phyloP scores from a whole-genome alignment of 306 rosid species.

The Crataegus laevigata region DNA sequence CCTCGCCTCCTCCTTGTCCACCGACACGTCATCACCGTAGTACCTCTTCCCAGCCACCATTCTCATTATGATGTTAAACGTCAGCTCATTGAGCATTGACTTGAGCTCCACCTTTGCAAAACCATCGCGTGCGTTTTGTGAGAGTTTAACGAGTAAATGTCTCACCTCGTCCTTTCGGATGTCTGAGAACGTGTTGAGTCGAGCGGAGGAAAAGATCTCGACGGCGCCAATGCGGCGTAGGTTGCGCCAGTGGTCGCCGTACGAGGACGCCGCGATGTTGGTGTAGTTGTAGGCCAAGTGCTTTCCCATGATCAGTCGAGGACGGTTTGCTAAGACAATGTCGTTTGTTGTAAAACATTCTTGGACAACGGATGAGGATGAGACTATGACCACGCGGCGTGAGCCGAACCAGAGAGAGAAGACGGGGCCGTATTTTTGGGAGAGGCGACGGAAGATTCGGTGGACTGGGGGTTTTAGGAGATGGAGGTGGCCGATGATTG shows the following conservation, averaged over 20 bases:
- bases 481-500: slow-evolving; percentile 57
- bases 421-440: slow-evolving; percentile 36
- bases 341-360: slow-evolving; percentile 75
- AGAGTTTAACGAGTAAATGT: slow-evolving; percentile 25
- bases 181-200: slow-evolving; percentile 19
- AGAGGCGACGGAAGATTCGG: slow-evolving; percentile 23
- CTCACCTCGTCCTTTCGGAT: slow-evolving; percentile 40
- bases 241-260: slow-evolving; percentile 83
- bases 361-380: slow-evolving; percentile 37
- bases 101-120: slow-evolving; percentile 34
- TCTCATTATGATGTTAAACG: slow-evolving; percentile 52
- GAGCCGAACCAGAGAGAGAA: slow-evolving; percentile 28
- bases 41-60: slow-evolving; percentile 70
- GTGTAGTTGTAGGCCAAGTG: slow-evolving; percentile 39
- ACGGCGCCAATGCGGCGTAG: slow-evolving; percentile 54
- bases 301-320: slow-evolving; percentile 19
- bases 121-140: not conserved
- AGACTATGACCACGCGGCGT: slow-evolving; percentile 29
- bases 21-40: slow-evolving; percentile 26
- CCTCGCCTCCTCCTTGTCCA: not conserved
- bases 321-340: slow-evolving; percentile 46
- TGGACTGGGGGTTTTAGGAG: slow-evolving; percentile 34
- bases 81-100: slow-evolving; percentile 31
- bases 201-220: slow-evolving; percentile 45
- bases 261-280: slow-evolving; percentile 14